phyloP scores from a whole-genome alignment of 192 early-diverging fungal genomes.

The Chytriomyces confervae region DNA sequence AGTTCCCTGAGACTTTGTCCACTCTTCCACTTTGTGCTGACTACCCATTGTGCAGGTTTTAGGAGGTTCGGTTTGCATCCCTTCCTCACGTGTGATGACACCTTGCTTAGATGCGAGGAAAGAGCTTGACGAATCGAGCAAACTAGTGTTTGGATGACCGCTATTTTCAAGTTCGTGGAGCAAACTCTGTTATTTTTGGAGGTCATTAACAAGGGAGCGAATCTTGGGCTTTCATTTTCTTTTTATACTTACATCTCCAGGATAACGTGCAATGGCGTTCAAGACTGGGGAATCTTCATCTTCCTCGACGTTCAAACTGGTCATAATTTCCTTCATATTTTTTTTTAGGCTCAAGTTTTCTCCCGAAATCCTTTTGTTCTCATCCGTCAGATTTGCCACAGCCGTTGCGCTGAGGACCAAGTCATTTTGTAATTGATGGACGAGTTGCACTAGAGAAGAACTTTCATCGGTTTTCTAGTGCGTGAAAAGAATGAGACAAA shows the following conservation, averaged over 20 bases:
- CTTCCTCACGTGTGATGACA: background rate
- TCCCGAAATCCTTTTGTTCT: background rate
- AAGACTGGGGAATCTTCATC: background rate
- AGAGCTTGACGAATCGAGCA: background rate
- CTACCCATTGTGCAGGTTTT: background rate
- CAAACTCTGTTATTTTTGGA: background rate
- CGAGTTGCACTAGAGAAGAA: background rate
- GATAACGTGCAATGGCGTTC: background rate
- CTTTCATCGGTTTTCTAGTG: constrained; percentile 1
- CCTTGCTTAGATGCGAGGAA: background rate
- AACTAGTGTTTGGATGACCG: background rate
- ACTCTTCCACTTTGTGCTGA: background rate
- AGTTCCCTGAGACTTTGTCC: background rate
- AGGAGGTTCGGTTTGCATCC: background rate
- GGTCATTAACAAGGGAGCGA: background rate
- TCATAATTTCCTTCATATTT: constrained; percentile 1
- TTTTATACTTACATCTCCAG: no score
- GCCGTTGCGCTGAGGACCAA: background rate
- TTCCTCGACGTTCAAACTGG: background rate
- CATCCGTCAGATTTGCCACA: background rate
- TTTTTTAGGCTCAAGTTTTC: background rate
- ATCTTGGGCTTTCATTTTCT: no score
- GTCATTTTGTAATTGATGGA: background rate
- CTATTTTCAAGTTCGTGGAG: background rate
- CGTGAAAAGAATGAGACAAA: background rate